These are phyloP conservation scores for Didymella segeticola DNA, from an alignment of 2,329 filamentous ascomycete genomes.

Conservation along the genomic window DNA sequence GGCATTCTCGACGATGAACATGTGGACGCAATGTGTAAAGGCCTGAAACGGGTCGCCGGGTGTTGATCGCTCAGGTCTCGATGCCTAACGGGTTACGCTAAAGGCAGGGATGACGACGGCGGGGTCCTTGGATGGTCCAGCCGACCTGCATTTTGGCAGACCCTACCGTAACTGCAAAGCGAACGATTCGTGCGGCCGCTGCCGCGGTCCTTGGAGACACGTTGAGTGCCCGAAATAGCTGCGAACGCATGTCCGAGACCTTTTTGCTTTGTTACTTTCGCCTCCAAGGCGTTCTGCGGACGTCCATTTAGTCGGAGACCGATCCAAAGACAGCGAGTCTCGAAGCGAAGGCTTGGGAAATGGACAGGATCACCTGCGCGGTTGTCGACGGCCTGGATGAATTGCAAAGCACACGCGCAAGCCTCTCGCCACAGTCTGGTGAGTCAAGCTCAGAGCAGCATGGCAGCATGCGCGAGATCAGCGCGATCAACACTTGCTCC, in stretches of 20 bases:
- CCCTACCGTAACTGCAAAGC: conserved; percentile 17
- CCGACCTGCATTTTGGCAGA: conserved; percentile 21
- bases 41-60: conserved; percentile 23
- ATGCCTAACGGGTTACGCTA: conserved; percentile 31
- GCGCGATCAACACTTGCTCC: conserved; percentile 22
- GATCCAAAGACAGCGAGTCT: conserved; percentile 5
- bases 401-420: conserved; percentile 33
- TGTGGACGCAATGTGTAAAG: conserved; percentile 25
- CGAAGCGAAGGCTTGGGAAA: conserved; percentile 13
- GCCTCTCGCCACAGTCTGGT: conserved; percentile 30
- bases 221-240: conserved; percentile 18
- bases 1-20: conserved; percentile 24
- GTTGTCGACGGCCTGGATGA: conserved; percentile 8
- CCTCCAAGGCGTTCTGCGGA: conserved; percentile 12
- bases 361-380: conserved; percentile 5
- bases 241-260: conserved; percentile 15
- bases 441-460: conserved; percentile 12
- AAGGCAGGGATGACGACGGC: conserved; percentile 31
- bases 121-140: conserved; percentile 15
- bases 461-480: conserved; percentile 18
- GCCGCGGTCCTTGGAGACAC: conserved; percentile 9
- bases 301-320: conserved; percentile 13
- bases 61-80: conserved; percentile 35
- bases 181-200: conserved; percentile 16
- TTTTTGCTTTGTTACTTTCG: conserved; percentile 10